A percentile compares a stretch with the other conserved stretches of the same genome.
These are phyloP conservation scores for Lecanosticta acicola DNA, from an alignment of 2,329 filamentous ascomycete species.

Conservation along the genomic window DNA sequence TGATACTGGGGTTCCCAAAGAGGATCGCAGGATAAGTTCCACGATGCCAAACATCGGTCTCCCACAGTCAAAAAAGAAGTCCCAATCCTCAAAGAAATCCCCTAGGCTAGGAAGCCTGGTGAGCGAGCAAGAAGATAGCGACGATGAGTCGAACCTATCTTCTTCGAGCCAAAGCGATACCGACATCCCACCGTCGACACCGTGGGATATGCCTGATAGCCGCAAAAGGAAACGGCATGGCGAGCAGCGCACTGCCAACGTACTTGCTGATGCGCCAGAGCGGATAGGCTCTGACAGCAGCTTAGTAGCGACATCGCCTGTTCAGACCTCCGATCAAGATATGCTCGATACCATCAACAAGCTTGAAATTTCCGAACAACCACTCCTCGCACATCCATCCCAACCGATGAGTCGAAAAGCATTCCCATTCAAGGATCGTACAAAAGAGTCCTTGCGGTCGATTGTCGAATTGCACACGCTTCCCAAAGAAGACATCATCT, in stretches of 20 bases:
- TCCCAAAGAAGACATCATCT: slow-evolving; percentile 25
- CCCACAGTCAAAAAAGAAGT: neutral
- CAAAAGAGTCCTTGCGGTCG: no score
- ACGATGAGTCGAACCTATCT: neutral
- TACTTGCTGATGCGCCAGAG: no score
- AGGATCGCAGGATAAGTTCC: neutral
- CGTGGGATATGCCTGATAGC: neutral
- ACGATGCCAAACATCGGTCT: neutral
- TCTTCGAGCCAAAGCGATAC: slow-evolving; percentile 32
- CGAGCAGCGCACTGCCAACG: no score
- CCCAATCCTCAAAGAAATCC: neutral
- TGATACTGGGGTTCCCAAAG: slow-evolving; percentile 29
- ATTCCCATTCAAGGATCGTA: neutral
- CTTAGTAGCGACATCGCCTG: no score
- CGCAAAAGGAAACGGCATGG: neutral
- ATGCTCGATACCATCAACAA: neutral
- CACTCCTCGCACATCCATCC: no score
- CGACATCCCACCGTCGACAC: neutral
- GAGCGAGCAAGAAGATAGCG: neutral
- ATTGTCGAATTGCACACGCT: neutral
- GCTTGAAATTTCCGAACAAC: neutral
- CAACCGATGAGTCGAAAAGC: slow-evolving; percentile 13
- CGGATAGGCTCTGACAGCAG: no score
- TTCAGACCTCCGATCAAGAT: neutral
- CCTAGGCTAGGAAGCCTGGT: neutral